phyloP scores from a whole-genome alignment of 2,329 filamentous ascomycete species.

The Sphaerostilbella broomeana region DNA sequence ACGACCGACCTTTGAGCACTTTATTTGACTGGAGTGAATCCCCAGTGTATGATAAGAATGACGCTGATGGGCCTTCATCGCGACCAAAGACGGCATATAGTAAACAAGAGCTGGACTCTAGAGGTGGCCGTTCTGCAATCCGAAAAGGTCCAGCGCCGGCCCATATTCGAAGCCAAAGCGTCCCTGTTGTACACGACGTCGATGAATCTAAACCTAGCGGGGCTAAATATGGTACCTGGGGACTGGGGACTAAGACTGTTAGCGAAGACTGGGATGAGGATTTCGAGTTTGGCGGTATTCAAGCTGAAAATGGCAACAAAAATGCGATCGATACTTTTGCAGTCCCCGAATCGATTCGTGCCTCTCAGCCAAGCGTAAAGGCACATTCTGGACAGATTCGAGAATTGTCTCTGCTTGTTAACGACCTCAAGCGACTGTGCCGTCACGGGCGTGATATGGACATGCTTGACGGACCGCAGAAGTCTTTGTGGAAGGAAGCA shows the following conservation, averaged over 20 bases:
- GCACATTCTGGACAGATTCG: slow-evolving; percentile 78
- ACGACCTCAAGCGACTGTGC: slow-evolving; percentile 73
- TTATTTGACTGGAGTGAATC: slow-evolving; percentile 76
- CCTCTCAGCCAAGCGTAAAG: slow-evolving; percentile 73
- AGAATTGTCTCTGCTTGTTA: slow-evolving; percentile 74
- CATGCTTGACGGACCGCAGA: slow-evolving; percentile 54
- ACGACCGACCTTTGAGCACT: slow-evolving; percentile 56
- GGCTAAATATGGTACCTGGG: slow-evolving; percentile 76
- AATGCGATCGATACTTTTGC: slow-evolving; percentile 29
- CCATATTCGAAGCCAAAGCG: slow-evolving; percentile 75
- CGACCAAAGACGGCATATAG: slow-evolving; percentile 70
- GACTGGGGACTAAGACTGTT: slow-evolving; percentile 67
- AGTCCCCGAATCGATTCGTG: slow-evolving; percentile 69
- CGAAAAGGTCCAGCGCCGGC: slow-evolving; percentile 62
- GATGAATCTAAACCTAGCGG: slow-evolving; percentile 49
- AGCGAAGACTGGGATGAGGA: slow-evolving; percentile 89
- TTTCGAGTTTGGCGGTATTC: slow-evolving; percentile 63
- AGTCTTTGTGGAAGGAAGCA: slow-evolving; percentile 68
- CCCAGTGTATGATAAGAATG: slow-evolving; percentile 52
- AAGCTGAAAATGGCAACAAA: slow-evolving; percentile 30
- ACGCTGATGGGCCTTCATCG: slow-evolving; percentile 50
- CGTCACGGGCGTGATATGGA: slow-evolving; percentile 62
- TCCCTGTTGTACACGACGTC: slow-evolving; percentile 62
- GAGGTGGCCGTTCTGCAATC: slow-evolving; percentile 61
- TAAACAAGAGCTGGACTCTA: slow-evolving; percentile 63